phyloP scores from a whole-genome alignment of 768 basidiomycete species.

The Mycena maculata region DNA sequence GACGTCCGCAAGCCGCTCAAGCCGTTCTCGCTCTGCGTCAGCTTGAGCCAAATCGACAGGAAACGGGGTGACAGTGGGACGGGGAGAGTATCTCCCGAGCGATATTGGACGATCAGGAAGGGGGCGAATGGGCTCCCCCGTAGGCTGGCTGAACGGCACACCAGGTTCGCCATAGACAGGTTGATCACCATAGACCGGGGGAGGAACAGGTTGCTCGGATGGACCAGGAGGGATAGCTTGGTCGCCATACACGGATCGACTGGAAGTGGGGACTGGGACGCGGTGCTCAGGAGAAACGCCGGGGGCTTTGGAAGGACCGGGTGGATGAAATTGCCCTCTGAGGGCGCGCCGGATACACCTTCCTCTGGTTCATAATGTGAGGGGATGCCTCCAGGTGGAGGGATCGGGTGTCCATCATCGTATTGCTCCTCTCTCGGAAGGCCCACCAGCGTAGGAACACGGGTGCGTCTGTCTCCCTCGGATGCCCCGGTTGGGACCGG shows the following conservation, averaged over 20 bases:
- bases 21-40: constrained; percentile 62
- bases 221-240: background rate
- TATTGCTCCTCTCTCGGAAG: too few species aligned
- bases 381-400: constrained; percentile 12
- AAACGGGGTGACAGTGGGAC: constrained; percentile 51
- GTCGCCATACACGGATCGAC: constrained; percentile 5
- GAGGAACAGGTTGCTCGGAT: too few species aligned
- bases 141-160: background rate
- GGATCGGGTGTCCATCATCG: constrained; percentile 17
- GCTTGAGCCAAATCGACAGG: constrained; percentile 50
- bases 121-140: constrained; percentile 21
- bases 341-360: background rate
- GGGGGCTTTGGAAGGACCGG: background rate
- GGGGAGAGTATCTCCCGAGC: constrained; percentile 39
- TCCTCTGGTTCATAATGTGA: constrained; percentile 16
- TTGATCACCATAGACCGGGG: background rate
- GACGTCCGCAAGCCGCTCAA: constrained; percentile 68
- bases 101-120: constrained; percentile 29
- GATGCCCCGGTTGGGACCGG: too few species aligned
- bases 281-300: constrained; percentile 3
- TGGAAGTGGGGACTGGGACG: constrained; percentile 8
- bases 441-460: too few species aligned
- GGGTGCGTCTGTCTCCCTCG: too few species aligned
- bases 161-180: constrained; percentile 12
- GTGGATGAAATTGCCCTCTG: background rate